phyloP scores from a whole-genome alignment of 768 basidiomycete species.

The Paxillus ammoniavirescens region DNA sequence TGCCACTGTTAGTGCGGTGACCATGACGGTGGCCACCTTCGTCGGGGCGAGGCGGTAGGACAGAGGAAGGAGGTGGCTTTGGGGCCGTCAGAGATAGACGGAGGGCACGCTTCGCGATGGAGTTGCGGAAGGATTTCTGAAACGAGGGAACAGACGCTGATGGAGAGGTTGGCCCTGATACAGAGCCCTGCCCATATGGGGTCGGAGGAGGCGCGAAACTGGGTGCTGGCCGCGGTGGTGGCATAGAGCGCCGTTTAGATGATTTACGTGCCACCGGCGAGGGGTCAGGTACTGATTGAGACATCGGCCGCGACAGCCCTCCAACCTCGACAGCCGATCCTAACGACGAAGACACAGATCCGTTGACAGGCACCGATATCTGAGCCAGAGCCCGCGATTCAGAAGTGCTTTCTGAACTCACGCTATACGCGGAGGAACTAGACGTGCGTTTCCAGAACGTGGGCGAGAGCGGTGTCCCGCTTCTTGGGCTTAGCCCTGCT shows the following conservation, averaged over 20 bases:
- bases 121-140: conserved; percentile 49
- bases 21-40: conserved; percentile 35
- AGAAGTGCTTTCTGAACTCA: conserved; percentile 41
- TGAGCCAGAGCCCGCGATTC: conserved; percentile 32
- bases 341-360: conserved; percentile 11
- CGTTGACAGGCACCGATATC: conserved; percentile 6
- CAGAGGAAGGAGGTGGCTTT: conserved; percentile 58
- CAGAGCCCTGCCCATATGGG: conserved; percentile 36
- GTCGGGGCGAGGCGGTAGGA: conserved; percentile 68
- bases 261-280: conserved; percentile 20
- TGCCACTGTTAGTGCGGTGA: conserved; percentile 38
- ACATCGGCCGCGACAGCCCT: conserved; percentile 18
- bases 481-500: conserved; percentile 36
- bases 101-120: conserved; percentile 54
- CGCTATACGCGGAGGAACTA: conserved; percentile 47
- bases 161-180: conserved; percentile 3
- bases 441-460: conserved; percentile 55
- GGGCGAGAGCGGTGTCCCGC: conserved; percentile 45
- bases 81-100: conserved; percentile 62
- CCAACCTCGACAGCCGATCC: conserved; percentile 6
- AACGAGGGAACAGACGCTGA: conserved; percentile 4
- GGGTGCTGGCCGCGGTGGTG: conserved; percentile 74
- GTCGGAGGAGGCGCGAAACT: conserved; percentile 69
- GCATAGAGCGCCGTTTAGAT: conserved; percentile 58
- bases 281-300: conserved; percentile 15